Evolutionary conservation across 1,284 basidiomycete species (phyloP), one percentile per base, ranked within the genome.

Genomic region (Rhodotorula sp.): DNA sequence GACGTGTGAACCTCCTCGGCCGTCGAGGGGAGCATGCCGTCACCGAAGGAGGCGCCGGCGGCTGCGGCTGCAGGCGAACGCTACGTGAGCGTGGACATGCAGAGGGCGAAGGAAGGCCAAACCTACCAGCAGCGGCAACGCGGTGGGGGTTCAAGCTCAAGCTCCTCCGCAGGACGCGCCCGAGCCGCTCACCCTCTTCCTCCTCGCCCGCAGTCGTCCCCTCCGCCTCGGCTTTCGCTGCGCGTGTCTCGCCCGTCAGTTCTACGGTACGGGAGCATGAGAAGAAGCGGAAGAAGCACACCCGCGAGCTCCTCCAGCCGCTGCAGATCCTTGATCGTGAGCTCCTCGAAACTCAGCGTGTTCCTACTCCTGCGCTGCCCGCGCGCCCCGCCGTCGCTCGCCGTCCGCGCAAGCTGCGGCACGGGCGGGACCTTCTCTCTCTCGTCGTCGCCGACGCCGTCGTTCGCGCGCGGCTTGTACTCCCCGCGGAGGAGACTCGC

Each of bases 311-410:
- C 87, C 82, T 99, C 96, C 72, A 99, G 84, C 81, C 89, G 90
- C 82, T 98, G 95, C 44, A 98, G 84, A 82, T 98, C 96, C 77
- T 85, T 88, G 81, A 98, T 91, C 27, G 94, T 96, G 66, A 97
- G 84, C 81, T 79, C 90, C 87, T 85, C 85, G 44, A 82, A 70
- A 73, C 80, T 75, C 71, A 76, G 55, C 80, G 37, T 34, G 50
- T 80, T 62, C 1, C 86, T 86, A 61, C 85, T 83, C 79, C 86
- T 87, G 67, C 50, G n/a, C 88, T 88, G 71, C 86, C 86, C 89
- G 67, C 44, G 12, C 37, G 41, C 88, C 84, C 66, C 86, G 44
- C 44, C 75, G 71, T 59, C 78, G 73, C 48, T 68, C 67, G 29
- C 67, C 56, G 39, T 69, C 66, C 29, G 80, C 79, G 1, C 32